phyloP scores from a whole-genome alignment of 768 basidiomycete genomes.

The Hemileccinum rubropunctum region DNA sequence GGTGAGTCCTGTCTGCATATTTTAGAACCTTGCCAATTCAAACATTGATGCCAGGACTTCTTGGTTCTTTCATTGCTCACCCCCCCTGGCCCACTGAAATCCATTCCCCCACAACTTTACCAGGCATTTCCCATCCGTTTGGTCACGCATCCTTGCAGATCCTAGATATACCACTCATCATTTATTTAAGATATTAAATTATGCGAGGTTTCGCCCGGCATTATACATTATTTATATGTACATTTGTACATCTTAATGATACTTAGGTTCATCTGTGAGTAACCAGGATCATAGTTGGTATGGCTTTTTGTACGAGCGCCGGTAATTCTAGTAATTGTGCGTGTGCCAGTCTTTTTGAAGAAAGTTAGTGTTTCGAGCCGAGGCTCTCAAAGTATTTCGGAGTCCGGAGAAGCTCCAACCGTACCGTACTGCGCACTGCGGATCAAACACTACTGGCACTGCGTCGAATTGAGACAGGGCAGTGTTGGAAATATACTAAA shows the following conservation, averaged over 20 bases:
- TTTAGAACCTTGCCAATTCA: not conserved
- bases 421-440: no score
- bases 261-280: not conserved
- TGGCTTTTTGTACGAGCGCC: no score
- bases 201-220: conserved; percentile 2
- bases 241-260: conserved; percentile 8
- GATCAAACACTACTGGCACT: no score
- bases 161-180: conserved; percentile 11
- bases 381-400: no score
- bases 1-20: conserved; percentile 32
- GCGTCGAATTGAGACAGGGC: no score
- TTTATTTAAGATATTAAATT: conserved; percentile 21
- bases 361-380: no score
- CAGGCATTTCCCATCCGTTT: conserved; percentile 56
- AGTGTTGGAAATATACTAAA: no score
- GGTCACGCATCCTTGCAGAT: conserved; percentile 55
- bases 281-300: not conserved
- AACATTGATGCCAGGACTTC: conserved; percentile 48
- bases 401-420: no score
- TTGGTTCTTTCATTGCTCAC: conserved; percentile 49
- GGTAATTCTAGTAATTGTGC: no score
- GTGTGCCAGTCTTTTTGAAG: not conserved
- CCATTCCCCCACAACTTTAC: conserved; percentile 39
- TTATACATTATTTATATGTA: conserved; percentile 5
- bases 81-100: conserved; percentile 31